These are phyloP conservation scores for Orbilia javanica DNA, from an alignment of 2,329 filamentous ascomycete genomes.

Conservation along the genomic window DNA sequence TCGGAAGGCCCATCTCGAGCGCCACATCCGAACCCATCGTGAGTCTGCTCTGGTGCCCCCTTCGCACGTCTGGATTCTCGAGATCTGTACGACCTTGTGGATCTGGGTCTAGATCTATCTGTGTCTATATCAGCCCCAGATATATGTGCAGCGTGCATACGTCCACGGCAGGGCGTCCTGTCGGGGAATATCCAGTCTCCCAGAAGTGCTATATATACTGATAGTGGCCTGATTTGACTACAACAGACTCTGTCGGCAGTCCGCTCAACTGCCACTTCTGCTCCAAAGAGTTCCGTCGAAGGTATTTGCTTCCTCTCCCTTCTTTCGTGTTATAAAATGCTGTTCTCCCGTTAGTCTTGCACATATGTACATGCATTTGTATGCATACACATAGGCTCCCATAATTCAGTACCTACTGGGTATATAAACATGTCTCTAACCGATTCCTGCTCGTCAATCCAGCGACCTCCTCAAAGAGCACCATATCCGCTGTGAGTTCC, in stretches of 20 bases:
- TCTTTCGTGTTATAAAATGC: background rate
- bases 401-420: no score
- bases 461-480: slow-evolving; percentile 55
- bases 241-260: slow-evolving; percentile 46
- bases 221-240: slow-evolving; percentile 39
- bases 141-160: background rate
- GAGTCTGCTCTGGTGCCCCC: slow-evolving; percentile 1
- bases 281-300: slow-evolving; percentile 52
- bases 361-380: no score
- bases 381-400: background rate
- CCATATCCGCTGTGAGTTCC: slow-evolving; percentile 57
- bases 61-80: background rate
- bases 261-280: slow-evolving; percentile 56
- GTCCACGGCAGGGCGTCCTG: background rate
- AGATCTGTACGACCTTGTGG: background rate
- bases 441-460: background rate
- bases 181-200: slow-evolving; percentile 27
- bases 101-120: slow-evolving; percentile 4
- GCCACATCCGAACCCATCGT: slow-evolving; percentile 54
- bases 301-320: slow-evolving; percentile 2
- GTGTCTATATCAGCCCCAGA: background rate
- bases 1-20: slow-evolving; percentile 53
- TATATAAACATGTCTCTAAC: no score
- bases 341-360: background rate
- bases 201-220: slow-evolving; percentile 22